phyloP scores from a whole-genome alignment of 352 stramenopile genomes.

The Globisporangium middletonii region DNA sequence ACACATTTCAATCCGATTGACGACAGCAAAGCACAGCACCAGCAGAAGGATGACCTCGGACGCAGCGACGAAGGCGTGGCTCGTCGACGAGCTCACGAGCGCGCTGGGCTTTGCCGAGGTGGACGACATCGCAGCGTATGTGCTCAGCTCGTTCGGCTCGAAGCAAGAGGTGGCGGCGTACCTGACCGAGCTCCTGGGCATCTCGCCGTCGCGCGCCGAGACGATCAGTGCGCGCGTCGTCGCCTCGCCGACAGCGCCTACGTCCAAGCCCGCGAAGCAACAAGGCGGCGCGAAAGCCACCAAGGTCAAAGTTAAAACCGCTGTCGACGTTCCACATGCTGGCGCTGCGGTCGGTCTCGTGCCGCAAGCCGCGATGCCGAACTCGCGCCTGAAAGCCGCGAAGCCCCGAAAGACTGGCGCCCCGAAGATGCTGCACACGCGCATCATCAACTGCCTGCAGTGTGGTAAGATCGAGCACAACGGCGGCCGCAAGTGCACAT shows the following conservation, averaged over 20 bases:
- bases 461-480: slow-evolving; percentile 70
- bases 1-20: neutral
- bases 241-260: slow-evolving; percentile 4
- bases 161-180: slow-evolving; percentile 47
- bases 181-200: slow-evolving; percentile 61
- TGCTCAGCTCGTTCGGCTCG: slow-evolving; percentile 37
- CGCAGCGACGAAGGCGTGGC: slow-evolving; percentile 33
- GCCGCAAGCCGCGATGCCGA: slow-evolving; percentile 24
- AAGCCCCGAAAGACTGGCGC: slow-evolving; percentile 32
- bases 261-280: neutral
- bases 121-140: slow-evolving; percentile 58
- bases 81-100: slow-evolving; percentile 50
- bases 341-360: slow-evolving; percentile 20
- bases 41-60: slow-evolving; percentile 16
- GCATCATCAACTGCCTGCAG: slow-evolving; percentile 66
- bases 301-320: neutral
- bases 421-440: slow-evolving; percentile 40
- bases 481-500: slow-evolving; percentile 37
- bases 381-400: slow-evolving; percentile 45
- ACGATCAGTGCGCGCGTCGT: slow-evolving; percentile 48
- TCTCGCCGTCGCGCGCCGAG: slow-evolving; percentile 35
- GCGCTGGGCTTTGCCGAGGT: slow-evolving; percentile 68
- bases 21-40: neutral
- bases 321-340: neutral
- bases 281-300: slow-evolving; percentile 1